Conservation (phyloP, 1,284 basidiomycete species). For the Omphalotus olearius region DNA sequence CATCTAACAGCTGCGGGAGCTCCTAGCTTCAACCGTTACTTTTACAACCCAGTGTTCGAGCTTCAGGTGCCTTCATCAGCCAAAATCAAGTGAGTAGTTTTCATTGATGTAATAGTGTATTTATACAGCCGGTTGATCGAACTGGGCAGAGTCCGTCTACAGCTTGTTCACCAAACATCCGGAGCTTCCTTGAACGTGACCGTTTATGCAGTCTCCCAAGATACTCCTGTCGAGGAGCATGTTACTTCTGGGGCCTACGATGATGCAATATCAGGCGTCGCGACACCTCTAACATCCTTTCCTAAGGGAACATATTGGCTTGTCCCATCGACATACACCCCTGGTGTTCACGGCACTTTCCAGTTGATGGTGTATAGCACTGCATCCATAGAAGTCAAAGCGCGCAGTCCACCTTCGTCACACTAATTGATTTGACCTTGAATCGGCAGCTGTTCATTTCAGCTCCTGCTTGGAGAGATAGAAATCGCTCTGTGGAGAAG, state of each 20-base stretch:
- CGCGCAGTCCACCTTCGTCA: no score
- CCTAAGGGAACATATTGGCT: slow-evolving; percentile 64
- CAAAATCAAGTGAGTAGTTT: slow-evolving; percentile 53
- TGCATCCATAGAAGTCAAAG: neutral
- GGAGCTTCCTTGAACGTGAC: slow-evolving; percentile 56
- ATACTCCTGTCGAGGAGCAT: slow-evolving; percentile 34
- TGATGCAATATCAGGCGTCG: slow-evolving; percentile 66
- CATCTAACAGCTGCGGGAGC: slow-evolving; percentile 56
- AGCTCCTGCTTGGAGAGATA: neutral
- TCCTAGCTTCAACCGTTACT: slow-evolving; percentile 60
- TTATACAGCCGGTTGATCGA: neutral
- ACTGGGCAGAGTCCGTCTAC: slow-evolving; percentile 56
- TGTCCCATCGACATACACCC: slow-evolving; percentile 70
- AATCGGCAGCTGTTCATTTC: neutral
- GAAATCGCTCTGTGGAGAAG: no score
- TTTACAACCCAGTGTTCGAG: slow-evolving; percentile 66
- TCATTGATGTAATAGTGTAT: neutral
- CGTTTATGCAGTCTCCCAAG: slow-evolving; percentile 39
- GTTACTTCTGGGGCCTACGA: slow-evolving; percentile 76
- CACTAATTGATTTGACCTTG: neutral
- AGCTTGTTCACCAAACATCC: slow-evolving; percentile 43
- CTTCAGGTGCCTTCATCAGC: slow-evolving; percentile 50
- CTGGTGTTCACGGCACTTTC: slow-evolving; percentile 55
- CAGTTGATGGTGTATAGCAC: slow-evolving; percentile 60
- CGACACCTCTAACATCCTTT: slow-evolving; percentile 49